Evolutionary conservation across 192 early-diverging fungal species (phyloP), one percentile per base, ranked within the genome.

Genomic region (Podila clonocystis): DNA sequence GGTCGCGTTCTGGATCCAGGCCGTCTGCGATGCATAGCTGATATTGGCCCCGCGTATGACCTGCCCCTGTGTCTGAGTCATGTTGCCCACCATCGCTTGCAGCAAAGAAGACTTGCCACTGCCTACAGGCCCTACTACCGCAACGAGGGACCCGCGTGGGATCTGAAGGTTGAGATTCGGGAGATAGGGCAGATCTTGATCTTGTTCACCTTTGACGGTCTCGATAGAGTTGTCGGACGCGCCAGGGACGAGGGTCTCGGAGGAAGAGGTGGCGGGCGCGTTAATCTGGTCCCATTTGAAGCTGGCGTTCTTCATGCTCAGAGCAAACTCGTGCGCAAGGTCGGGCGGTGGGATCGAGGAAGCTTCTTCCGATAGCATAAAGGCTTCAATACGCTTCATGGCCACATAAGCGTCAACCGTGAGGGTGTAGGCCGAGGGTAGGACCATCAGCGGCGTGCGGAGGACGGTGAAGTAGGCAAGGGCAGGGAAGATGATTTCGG

Each of bases 21-120:
- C 83, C n/a, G 71, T 61, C 45, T 85, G 94, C 0, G 96, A 87
- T 6, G 91, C 91, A 82, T 94, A 96, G 30, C 76, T 79, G 50
- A 79, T 79, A 60, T 67, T 79, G 52, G 65, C 61, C 28, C 76
- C 76, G 2, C 76, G 69, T 5, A 34, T 58, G 41, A 72, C 38
- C 38, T 19, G 45, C 17, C 1, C 76, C 76, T 67, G 58, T 2
- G 38, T 58, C 24, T 67, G 52, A 0, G 70, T 79, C 76, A 92
- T 85, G 38, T 89, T 88, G 5, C 85, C 84, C 49, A 85, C 82
- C 13, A 91, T 72, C 15, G 85, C 87, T 5, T 83, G 87, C n/a
- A 89, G 38, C 17, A 91, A 68, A 0, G 89, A 91, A 0, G 89
- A 87, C 67, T 91, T 91, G 11, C 89, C 90, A 34, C 80, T 80